Percentiles rank a stretch among this genome's conserved stretches.
phyloP scores from a whole-genome alignment of 2,329 filamentous ascomycete species.

The Neoscytalidium dimidiatum region DNA sequence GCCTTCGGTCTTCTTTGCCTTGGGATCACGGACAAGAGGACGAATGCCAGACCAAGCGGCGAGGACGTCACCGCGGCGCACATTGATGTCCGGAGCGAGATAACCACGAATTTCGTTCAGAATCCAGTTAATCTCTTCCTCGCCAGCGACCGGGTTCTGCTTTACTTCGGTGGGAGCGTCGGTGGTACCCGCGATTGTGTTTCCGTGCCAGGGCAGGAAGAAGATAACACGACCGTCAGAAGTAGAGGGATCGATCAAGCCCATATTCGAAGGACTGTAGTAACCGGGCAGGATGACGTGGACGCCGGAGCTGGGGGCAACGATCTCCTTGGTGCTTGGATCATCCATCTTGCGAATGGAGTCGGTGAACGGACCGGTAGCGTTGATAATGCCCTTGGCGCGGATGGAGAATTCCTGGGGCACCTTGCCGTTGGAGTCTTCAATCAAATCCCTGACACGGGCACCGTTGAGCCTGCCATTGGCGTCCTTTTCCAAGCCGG shows the following conservation, averaged over 20 bases:
- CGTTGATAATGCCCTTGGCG: slow-evolving; percentile 83
- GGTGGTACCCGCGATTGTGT: slow-evolving; percentile 87
- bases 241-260: slow-evolving; percentile 80
- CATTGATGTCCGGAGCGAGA: slow-evolving; percentile 79
- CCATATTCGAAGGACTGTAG: slow-evolving; percentile 83
- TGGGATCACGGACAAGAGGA: slow-evolving; percentile 82
- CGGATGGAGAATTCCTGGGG: slow-evolving; percentile 68
- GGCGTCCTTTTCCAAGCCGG: slow-evolving; percentile 71
- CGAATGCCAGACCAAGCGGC: slow-evolving; percentile 89
- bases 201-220: slow-evolving; percentile 91
- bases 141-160: slow-evolving; percentile 72
- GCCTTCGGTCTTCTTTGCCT: slow-evolving; percentile 81
- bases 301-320: slow-evolving; percentile 81
- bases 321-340: slow-evolving; percentile 69
- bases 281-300: slow-evolving; percentile 87
- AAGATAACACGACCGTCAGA: slow-evolving; percentile 90
- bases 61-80: slow-evolving; percentile 82
- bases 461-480: slow-evolving; percentile 74
- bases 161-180: slow-evolving; percentile 75
- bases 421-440: slow-evolving; percentile 64
- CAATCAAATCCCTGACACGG: slow-evolving; percentile 68
- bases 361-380: slow-evolving; percentile 85
- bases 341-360: slow-evolving; percentile 85
- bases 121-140: slow-evolving; percentile 88
- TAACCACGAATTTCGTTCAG: slow-evolving; percentile 80